Percentiles rank a stretch among this genome's conserved stretches.
Evolutionary conservation across 805 yeast genomes (phyloP).

Genomic region (Pichia deserticola): DNA sequence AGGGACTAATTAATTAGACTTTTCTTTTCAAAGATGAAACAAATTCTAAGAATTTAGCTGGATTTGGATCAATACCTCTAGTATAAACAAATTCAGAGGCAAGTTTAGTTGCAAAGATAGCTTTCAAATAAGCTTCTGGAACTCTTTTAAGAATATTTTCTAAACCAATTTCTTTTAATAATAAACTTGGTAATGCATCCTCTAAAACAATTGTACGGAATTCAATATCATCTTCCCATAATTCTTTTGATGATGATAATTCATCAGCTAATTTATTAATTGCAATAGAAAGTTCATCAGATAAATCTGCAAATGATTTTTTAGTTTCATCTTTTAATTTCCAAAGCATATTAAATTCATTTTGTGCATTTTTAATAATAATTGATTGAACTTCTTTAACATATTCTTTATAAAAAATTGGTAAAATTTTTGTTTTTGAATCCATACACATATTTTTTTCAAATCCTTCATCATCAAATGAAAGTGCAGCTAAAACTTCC

Average conservation of each 20-base stretch:
- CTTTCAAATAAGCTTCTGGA: constrained; percentile 81
- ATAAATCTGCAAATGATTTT: constrained; percentile 54
- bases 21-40: constrained; percentile 49
- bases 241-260: constrained; percentile 67
- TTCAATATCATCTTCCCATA: constrained; percentile 73
- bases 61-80: constrained; percentile 74
- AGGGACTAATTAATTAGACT: neutral
- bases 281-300: constrained; percentile 64
- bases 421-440: constrained; percentile 42
- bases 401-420: constrained; percentile 73
- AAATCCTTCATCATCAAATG: constrained; percentile 82
- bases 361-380: constrained; percentile 68
- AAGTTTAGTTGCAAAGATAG: constrained; percentile 79
- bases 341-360: constrained; percentile 87
- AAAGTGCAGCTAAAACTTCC: constrained; percentile 90
- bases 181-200: constrained; percentile 70
- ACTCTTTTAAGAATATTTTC: constrained; percentile 65
- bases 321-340: constrained; percentile 57
- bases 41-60: constrained; percentile 66
- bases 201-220: constrained; percentile 72
- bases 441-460: constrained; percentile 71
- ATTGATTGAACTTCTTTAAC: constrained; percentile 76
- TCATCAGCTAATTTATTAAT: constrained; percentile 67
- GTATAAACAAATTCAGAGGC: constrained; percentile 82
- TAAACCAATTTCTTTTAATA: constrained; percentile 59